Conservation (phyloP, 345 rosid species). For the Boechera retrofracta region DNA sequence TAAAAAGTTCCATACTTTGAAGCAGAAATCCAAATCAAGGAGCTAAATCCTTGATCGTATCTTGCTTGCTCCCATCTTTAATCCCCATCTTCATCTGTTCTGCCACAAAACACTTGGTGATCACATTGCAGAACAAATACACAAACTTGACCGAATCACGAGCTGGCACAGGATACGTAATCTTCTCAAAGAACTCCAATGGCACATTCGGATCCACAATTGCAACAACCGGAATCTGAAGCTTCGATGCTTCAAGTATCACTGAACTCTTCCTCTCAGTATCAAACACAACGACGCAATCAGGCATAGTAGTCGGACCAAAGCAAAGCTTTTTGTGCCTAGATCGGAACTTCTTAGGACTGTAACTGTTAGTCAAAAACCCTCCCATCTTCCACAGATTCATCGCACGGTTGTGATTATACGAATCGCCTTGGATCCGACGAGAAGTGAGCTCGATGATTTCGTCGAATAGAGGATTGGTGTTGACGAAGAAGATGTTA, state of each 20-base stretch:
- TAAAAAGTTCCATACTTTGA: constrained; percentile 31
- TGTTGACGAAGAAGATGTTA: constrained; percentile 81
- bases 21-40: neutral
- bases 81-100: constrained; percentile 69
- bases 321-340: constrained; percentile 88
- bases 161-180: constrained; percentile 91
- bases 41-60: constrained; percentile 20
- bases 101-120: constrained; percentile 78
- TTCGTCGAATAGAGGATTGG: constrained; percentile 88
- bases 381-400: constrained; percentile 85
- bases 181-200: constrained; percentile 69
- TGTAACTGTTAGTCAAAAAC: constrained; percentile 79
- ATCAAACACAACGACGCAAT: constrained; percentile 87
- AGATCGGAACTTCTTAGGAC: constrained; percentile 92
- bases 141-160: constrained; percentile 94
- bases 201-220: constrained; percentile 88
- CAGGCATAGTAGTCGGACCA: constrained; percentile 82
- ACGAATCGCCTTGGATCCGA: constrained; percentile 59
- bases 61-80: constrained; percentile 33
- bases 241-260: constrained; percentile 71
- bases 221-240: constrained; percentile 91
- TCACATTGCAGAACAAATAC: constrained; percentile 91
- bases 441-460: constrained; percentile 80
- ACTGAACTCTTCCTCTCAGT: constrained; percentile 89
- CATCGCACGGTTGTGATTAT: constrained; percentile 62